Evolutionary conservation across 2,329 filamentous ascomycete species (phyloP), one percentile per base, ranked within the genome.

Genomic region (Helicocarpus griseus): DNA sequence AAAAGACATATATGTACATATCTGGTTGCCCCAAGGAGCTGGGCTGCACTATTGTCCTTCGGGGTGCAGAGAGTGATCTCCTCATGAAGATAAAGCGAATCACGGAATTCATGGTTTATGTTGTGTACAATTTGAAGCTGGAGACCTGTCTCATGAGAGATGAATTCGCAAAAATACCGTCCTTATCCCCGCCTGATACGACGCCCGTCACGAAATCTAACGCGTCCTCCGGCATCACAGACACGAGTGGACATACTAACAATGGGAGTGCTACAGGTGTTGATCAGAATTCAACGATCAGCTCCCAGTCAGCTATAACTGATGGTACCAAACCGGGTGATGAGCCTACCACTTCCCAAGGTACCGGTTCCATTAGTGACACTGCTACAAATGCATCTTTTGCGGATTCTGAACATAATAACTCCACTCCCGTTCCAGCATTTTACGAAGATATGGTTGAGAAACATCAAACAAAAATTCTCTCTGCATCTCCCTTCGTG

Each of bases 51-150:
- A 95, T 98, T 59, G 88, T 89, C 11, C 74, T 98, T 21, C 83
- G 93, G 43, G 93, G 93, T 1, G 87, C 86, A 3, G 82, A 86
- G 53, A 83, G 82, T 28, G 73, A 80, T 45, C 76, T 82, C 0
- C 76, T 98, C 17, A 75, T 82, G 1, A 87, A 83, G 60, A 82
- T 98, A 67, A 98, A 98, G 70, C 81, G 83, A 49, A 93, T 98
- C 58, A 93, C 91, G 9, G 93, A 98, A 65, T 97, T 98, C 64
- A 96, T 98, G 91, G 86, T 94, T 35, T 98, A 97, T 60, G 94
- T 98, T 19, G 90, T 97, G 11, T 98, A 98, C 70, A 98, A 96
- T 61, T 76, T 98, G 49, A 95, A 95, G 64, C 77, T 98, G 13
- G 93, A 98, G 69, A 95, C 93, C 1, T 95, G 87, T 60, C 74